Evolutionary conservation across 2,329 filamentous ascomycete species (phyloP).

Genomic region (Neopestalotiopsis rosae): DNA sequence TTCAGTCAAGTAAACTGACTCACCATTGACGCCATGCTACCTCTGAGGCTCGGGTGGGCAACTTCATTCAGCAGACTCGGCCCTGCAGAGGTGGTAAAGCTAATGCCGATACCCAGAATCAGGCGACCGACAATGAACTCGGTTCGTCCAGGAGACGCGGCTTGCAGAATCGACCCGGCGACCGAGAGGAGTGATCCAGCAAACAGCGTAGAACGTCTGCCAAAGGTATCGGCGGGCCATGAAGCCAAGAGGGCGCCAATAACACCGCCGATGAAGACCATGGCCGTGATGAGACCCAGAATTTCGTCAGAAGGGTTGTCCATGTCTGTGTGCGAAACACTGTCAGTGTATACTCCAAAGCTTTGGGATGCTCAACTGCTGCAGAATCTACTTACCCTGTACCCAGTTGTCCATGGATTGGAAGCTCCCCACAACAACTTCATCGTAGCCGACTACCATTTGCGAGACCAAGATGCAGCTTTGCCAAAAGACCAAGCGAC

Average conservation of each 20-base stretch:
- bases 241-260: neutral
- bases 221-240: neutral
- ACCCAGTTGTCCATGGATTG: constrained; percentile 1
- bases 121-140: constrained; percentile 61
- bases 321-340: neutral
- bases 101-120: neutral
- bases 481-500: neutral
- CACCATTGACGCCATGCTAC: constrained; percentile 49
- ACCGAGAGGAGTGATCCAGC: neutral
- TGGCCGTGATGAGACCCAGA: neutral
- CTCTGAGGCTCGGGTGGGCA: constrained; percentile 51
- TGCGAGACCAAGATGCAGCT: neutral
- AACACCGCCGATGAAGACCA: neutral
- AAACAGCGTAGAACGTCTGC: neutral
- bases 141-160: constrained; percentile 25
- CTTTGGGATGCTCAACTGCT: neutral
- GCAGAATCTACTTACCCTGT: neutral
- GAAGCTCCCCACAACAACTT: neutral
- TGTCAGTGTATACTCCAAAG: neutral
- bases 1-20: constrained; percentile 61
- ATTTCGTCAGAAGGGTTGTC: neutral
- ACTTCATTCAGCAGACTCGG: constrained; percentile 35
- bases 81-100: constrained; percentile 4
- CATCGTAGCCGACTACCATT: neutral
- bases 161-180: neutral